Evolutionary conservation across 805 yeast genomes (phyloP), one percentile per base, ranked within the genome.

Genomic region (Candida xiaguanensis): DNA sequence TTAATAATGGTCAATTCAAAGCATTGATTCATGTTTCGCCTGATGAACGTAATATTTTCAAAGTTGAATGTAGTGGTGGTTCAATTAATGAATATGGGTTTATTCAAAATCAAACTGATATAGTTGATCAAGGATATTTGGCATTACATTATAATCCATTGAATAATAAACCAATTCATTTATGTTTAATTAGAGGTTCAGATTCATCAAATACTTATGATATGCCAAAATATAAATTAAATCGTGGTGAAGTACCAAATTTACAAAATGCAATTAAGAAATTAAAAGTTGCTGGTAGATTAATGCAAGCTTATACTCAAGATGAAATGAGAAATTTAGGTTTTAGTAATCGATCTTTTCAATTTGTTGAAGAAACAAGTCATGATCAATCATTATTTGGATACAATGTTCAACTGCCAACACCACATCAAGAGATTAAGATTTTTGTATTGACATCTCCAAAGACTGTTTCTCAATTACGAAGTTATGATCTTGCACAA

Each of bases 231-330:
- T 69, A 74, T 47, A 72, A 68, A 38, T 45, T 51, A 5, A 48
- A 55, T 16, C 58, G 68, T 23, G 72, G 72, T 0, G 93, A 85
- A 47, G 82, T 81, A 2, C 80, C 85, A 44, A 77, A 70, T 11
- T 49, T 90, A 16, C 80, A 80, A n/a, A 56, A 80, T 4, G 96
- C 96, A 1, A 64, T 85, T 14, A 69, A 67, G 47, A 87, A 87
- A 55, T 56, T 91, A 47, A 77, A 93, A 50, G 77, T 88, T 44
- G 96, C 86, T 3, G 95, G 85, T 4, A 72, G 95, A 49, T 59
- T 90, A 59, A 86, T 87, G 95, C 91, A 87, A 51, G 95, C 96
- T 1, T 89, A 75, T 58, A 90, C 97, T 0, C 80, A 79, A 50
- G 97, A 90, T 49, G 96, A 89, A 55, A 87, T 91, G 95, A 59